Evolutionary conservation across 768 basidiomycete species (phyloP).

Genomic region (Termitomyces sp.): DNA sequence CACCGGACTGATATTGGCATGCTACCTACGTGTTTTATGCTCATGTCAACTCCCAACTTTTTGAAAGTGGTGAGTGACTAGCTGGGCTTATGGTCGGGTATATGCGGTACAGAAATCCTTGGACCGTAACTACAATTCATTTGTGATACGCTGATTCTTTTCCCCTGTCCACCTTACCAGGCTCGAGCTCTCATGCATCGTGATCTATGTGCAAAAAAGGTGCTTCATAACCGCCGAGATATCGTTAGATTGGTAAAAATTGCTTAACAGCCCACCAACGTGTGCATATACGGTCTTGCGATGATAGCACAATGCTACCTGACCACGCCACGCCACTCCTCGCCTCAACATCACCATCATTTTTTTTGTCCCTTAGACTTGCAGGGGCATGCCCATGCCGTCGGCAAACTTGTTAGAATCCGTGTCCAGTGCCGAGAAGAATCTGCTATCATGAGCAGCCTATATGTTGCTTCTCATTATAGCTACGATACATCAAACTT

Average conservation of each 20-base stretch:
- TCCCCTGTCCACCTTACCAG: too few species aligned
- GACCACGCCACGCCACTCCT: conserved; percentile 1
- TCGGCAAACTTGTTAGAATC: background rate
- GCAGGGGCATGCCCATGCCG: background rate
- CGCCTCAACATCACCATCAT: background rate
- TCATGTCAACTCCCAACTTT: background rate
- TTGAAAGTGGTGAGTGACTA: background rate
- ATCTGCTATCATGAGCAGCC: background rate
- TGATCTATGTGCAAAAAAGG: background rate
- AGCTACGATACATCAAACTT: background rate
- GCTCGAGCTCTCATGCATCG: background rate
- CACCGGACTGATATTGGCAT: background rate
- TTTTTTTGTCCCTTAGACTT: background rate
- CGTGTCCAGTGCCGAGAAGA: background rate
- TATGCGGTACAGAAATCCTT: background rate
- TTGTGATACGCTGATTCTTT: background rate
- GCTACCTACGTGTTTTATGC: background rate
- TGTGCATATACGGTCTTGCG: background rate
- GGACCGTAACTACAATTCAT: background rate
- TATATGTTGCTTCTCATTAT: background rate
- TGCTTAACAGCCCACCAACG: too few species aligned
- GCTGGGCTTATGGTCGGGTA: background rate
- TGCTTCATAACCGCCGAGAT: background rate
- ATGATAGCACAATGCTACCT: background rate
- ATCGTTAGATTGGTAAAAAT: background rate